Conservation (phyloP, 2,329 filamentous ascomycete genomes). For the Verticillium nubilum region DNA sequence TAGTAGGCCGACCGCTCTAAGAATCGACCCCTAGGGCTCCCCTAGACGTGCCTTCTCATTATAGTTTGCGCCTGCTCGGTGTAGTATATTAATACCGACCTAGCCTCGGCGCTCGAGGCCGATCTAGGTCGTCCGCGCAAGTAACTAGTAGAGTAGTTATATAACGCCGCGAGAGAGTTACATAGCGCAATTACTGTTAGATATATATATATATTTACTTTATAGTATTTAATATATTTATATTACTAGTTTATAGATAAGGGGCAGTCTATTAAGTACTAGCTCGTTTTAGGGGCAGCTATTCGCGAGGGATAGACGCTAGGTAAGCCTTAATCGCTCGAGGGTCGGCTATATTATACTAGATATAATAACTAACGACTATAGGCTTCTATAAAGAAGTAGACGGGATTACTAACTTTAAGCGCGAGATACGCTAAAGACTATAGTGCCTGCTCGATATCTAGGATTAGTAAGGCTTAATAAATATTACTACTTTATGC, state of each 20-base stretch:
- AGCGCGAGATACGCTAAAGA: conserved; percentile 28
- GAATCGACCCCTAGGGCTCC: conserved; percentile 16
- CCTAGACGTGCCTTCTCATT: conserved; percentile 31
- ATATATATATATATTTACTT: conserved; percentile 24
- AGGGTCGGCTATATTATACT: neutral
- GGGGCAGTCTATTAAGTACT: conserved; percentile 28
- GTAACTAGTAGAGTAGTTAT: conserved; percentile 23
- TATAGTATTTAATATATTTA: conserved; percentile 30
- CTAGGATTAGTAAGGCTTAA: conserved; percentile 28
- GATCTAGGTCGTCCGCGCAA: conserved; percentile 23
- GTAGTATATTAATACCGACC: conserved; percentile 24
- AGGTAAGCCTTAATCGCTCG: conserved; percentile 14
- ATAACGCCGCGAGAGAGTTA: conserved; percentile 25
- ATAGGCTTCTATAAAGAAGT: conserved; percentile 26
- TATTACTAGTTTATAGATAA: conserved; percentile 32
- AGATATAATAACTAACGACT: conserved; percentile 13
- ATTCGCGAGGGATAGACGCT: conserved; percentile 30
- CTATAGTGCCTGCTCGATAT: conserved; percentile 30
- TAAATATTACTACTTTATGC: neutral
- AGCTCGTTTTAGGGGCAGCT: conserved; percentile 28
- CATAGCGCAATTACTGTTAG: conserved; percentile 25
- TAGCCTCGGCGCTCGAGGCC: conserved; percentile 22
- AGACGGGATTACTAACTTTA: conserved; percentile 23
- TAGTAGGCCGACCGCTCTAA: conserved; percentile 25
- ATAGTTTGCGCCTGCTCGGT: conserved; percentile 30